Evolutionary conservation across 2,329 filamentous ascomycete genomes (phyloP).

Genomic region (Emergomyces orientalis): DNA sequence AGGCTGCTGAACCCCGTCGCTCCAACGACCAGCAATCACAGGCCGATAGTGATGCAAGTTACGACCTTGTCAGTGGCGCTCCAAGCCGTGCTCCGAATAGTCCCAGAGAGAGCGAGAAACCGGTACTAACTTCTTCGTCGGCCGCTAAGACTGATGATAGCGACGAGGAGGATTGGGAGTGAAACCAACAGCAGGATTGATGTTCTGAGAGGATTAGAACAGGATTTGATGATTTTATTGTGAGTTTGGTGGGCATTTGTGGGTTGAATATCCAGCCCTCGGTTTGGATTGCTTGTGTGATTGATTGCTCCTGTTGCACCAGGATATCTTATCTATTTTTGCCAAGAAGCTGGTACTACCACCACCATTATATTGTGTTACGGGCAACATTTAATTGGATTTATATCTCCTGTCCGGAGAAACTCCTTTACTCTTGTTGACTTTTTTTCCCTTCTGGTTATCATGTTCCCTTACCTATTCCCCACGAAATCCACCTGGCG

Average conservation of each 20-base stretch:
- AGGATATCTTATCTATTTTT: neutral
- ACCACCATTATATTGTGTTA: neutral
- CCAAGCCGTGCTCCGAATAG: constrained; percentile 67
- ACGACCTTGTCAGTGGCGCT: constrained; percentile 79
- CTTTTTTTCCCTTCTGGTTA: neutral
- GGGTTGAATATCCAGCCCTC: neutral
- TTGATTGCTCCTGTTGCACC: neutral
- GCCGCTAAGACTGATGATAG: constrained; percentile 46
- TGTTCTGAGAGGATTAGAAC: no score
- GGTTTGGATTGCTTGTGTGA: neutral
- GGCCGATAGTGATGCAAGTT: constrained; percentile 88
- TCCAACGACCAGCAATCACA: constrained; percentile 87
- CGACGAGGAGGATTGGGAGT: constrained; percentile 72
- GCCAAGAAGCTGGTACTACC: neutral
- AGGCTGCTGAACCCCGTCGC: constrained; percentile 55
- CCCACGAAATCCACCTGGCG: constrained; percentile 2
- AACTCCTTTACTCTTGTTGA: neutral
- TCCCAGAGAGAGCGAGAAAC: constrained; percentile 45
- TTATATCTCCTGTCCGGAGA: neutral
- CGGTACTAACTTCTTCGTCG: constrained; percentile 43
- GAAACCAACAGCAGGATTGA: constrained; percentile 17
- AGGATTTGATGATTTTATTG: no score
- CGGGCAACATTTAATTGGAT: neutral
- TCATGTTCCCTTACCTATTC: neutral
- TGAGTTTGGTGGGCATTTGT: neutral